phyloP scores from a whole-genome alignment of 2,329 filamentous ascomycete species.

The Trichoderma oligosporum region DNA sequence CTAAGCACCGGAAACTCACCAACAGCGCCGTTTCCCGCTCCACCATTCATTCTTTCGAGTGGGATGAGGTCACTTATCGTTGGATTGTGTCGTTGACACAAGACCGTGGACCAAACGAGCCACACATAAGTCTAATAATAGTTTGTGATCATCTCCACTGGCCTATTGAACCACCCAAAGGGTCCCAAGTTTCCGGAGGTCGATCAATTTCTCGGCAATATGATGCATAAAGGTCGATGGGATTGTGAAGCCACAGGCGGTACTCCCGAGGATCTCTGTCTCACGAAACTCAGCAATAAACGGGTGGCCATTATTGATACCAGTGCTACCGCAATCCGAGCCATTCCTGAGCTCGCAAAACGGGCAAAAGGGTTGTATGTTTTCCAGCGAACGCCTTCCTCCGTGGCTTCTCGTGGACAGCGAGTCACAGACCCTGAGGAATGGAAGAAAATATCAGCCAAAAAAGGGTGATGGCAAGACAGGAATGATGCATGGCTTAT shows the following conservation, averaged over 20 bases:
- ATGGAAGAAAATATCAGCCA: conserved; percentile 36
- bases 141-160: conserved; percentile 39
- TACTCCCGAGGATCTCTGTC: conserved; percentile 35
- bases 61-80: conserved; percentile 40
- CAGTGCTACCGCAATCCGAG: conserved; percentile 47
- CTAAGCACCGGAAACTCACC: conserved; percentile 39
- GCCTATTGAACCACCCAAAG: conserved; percentile 40
- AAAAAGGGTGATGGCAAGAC: conserved; percentile 47
- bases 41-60: conserved; percentile 38
- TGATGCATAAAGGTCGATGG: conserved; percentile 48
- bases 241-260: conserved; percentile 44
- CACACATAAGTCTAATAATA: conserved; percentile 31
- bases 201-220: conserved; percentile 38
- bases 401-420: conserved; percentile 38
- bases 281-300: conserved; percentile 45
- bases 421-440: conserved; percentile 39
- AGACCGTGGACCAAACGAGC: conserved; percentile 26
- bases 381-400: conserved; percentile 53
- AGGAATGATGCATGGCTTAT: conserved; percentile 29
- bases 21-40: conserved; percentile 41
- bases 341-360: conserved; percentile 42
- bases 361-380: conserved; percentile 50
- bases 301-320: conserved; percentile 49
- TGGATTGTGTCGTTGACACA: conserved; percentile 26
- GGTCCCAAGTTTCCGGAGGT: conserved; percentile 42